Evolutionary conservation across 164 flowering plant species (phyloP).

Genomic region (Hamamelis virginiana): DNA sequence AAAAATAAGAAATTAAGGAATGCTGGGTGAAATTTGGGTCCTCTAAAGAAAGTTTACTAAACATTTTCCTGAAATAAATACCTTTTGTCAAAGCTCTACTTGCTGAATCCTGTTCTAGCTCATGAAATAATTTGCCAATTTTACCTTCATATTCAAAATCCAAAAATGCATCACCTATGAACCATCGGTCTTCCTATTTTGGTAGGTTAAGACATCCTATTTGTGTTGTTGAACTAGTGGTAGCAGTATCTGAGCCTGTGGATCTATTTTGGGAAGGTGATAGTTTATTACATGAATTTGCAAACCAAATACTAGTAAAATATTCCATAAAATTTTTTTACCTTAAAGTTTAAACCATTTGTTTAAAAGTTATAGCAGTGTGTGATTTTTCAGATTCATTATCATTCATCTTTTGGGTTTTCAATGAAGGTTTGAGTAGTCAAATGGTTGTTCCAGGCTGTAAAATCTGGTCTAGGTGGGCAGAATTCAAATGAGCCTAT

Average conservation of each 20-base stretch:
- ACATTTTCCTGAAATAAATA: no score
- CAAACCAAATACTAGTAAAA: neutral
- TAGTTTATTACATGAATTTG: neutral
- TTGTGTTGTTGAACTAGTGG: no score
- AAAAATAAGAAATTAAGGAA: neutral
- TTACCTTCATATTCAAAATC: neutral
- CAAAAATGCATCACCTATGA: neutral
- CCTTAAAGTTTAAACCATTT: neutral
- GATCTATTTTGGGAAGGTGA: neutral
- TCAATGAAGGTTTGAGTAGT: neutral
- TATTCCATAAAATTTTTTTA: neutral
- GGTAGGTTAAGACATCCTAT: neutral
- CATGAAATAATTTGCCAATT: neutral
- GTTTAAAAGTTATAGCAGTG: neutral
- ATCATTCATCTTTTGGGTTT: neutral
- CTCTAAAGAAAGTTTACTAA: no score
- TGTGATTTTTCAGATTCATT: neutral
- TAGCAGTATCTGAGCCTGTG: neutral
- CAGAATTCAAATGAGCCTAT: neutral
- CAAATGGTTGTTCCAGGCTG: neutral
- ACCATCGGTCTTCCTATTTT: neutral
- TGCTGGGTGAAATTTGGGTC: no score
- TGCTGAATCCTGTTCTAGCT: no score
- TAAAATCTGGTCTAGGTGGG: neutral
- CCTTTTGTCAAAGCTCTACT: no score